These are phyloP conservation scores for Neopestalotiopsis rosae DNA, from an alignment of 2,329 filamentous ascomycete genomes.

Conservation along the genomic window DNA sequence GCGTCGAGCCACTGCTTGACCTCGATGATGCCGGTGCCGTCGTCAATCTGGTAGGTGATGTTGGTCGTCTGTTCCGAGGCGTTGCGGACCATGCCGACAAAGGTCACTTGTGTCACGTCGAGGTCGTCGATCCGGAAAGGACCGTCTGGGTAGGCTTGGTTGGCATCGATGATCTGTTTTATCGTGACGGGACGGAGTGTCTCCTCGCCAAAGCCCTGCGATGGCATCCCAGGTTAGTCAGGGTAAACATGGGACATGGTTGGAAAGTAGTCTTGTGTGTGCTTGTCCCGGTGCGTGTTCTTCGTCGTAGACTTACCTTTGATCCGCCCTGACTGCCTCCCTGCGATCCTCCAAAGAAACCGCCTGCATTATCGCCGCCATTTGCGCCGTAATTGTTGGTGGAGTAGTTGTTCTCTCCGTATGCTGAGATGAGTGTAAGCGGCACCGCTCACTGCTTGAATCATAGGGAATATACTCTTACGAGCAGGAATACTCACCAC, in stretches of 20 bases:
- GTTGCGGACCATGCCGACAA: slow-evolving; percentile 89
- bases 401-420: slow-evolving; percentile 15
- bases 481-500: background rate
- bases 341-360: slow-evolving; percentile 64
- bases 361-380: slow-evolving; percentile 65
- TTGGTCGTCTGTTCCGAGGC: slow-evolving; percentile 89
- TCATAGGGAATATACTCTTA: background rate
- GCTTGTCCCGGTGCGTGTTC: background rate
- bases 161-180: slow-evolving; percentile 88
- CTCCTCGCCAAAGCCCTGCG: slow-evolving; percentile 73
- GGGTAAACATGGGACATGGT: background rate
- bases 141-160: slow-evolving; percentile 72
- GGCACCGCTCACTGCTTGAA: background rate
- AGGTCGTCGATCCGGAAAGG: slow-evolving; percentile 84
- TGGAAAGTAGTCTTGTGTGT: background rate
- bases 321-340: slow-evolving; percentile 55
- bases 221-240: background rate
- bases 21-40: slow-evolving; percentile 91
- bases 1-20: slow-evolving; percentile 86
- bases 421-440: background rate
- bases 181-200: slow-evolving; percentile 92
- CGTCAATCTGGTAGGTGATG: slow-evolving; percentile 90
- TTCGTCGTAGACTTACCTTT: slow-evolving; percentile 29
- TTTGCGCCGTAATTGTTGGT: slow-evolving; percentile 14
- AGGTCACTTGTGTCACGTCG: slow-evolving; percentile 76